Evolutionary conservation across 2,329 filamentous ascomycete species (phyloP), one percentile per base, ranked within the genome.

Genomic region (Chalara sp.): DNA sequence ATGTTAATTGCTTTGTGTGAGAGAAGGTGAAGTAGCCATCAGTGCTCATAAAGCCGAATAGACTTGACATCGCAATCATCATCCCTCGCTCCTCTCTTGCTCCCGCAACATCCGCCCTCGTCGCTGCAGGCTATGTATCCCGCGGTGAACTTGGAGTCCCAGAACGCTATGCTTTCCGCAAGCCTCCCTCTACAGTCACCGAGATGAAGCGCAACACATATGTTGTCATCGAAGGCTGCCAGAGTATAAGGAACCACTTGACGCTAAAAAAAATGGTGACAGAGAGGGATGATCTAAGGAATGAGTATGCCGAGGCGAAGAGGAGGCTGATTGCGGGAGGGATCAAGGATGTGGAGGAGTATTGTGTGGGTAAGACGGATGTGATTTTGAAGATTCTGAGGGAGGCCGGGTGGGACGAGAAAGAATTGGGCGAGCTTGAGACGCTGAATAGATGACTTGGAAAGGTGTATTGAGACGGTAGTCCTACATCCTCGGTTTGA

Each of bases 281-380:
- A 3, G 47, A 58, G 3, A 33, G 51, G 6, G 63, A 60, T 0
- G 57, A 46, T 29, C 13, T 39, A 3, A 39, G 35, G 35, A 39
- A 39, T 3, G 35, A 39, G 35, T 39, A 39, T 39, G 35, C 10
- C 13, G 35, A 39, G 35, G 35, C 3, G 10, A 39, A 39, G 35
- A 10, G 35, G 35, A 39, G 13, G 13, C 3, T 39, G 13, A 13
- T 39, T 39, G 13, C 10, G 10, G 35, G 62, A 63, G 70, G 70
- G 13, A 68, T 70, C 1, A 68, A 67, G n/a, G 72, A 72, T 51
- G 70, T 67, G 1, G 70, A 67, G 5, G 35, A 39, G 35, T 39
- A 39, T 39, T 39, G 35, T 13, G 13, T 10, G 13, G 35, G 35
- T 13, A 39, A 39, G 13, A 39, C 10, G 10, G 35, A 39, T 10